phyloP scores from a whole-genome alignment of 192 early-diverging fungal genomes.

The Glomus cerebriforme region DNA sequence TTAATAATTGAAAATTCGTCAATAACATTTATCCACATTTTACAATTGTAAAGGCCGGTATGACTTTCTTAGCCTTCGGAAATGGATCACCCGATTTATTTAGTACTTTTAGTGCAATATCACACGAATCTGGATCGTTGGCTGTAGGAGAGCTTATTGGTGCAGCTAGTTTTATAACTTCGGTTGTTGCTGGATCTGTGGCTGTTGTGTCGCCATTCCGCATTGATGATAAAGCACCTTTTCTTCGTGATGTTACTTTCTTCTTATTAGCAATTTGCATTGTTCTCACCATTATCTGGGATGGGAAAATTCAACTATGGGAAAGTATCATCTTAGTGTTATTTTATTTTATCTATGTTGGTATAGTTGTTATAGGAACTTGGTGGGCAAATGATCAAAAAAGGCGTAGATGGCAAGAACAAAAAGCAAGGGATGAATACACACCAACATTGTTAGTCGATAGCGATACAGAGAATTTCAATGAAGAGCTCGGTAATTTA shows the following conservation, averaged over 20 bases:
- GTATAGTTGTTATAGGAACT: constrained; percentile 59
- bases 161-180: constrained; percentile 79
- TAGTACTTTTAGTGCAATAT: constrained; percentile 81
- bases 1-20: neutral
- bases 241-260: constrained; percentile 80
- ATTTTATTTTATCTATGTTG: constrained; percentile 65
- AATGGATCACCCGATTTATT: constrained; percentile 95
- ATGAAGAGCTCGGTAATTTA: constrained; percentile 28
- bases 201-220: constrained; percentile 79
- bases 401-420: constrained; percentile 42
- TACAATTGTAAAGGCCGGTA: constrained; percentile 56
- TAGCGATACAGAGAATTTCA: neutral
- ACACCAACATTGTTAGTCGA: constrained; percentile 12
- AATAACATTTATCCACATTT: neutral
- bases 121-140: constrained; percentile 69
- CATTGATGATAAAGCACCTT: constrained; percentile 63
- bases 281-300: constrained; percentile 54
- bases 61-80: constrained; percentile 80
- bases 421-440: constrained; percentile 51
- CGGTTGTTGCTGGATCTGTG: constrained; percentile 84
- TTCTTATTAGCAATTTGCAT: constrained; percentile 64
- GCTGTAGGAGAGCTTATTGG: constrained; percentile 94
- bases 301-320: constrained; percentile 56
- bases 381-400: constrained; percentile 49
- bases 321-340: constrained; percentile 59